Evolutionary conservation across 2,329 filamentous ascomycete species (phyloP).

Genomic region (Capronia americana): DNA sequence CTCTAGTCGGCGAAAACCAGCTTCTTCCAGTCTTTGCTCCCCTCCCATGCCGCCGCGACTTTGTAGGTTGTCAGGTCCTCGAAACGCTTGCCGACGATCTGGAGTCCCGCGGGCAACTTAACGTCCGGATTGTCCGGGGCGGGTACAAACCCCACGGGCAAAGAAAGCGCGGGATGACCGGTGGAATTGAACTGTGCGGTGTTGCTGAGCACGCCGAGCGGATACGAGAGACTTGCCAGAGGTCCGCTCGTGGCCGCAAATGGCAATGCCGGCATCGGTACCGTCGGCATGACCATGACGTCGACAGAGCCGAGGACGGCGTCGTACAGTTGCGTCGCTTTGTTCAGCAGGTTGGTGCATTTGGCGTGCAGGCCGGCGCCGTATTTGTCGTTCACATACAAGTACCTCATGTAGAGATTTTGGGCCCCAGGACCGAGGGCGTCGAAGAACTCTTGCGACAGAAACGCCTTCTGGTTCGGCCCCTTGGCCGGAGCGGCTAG

Average conservation of each 20-base stretch:
- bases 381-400: conserved; percentile 22
- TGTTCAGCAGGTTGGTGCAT: conserved; percentile 49
- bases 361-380: conserved; percentile 51
- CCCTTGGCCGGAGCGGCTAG: neutral
- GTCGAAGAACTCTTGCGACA: conserved; percentile 26
- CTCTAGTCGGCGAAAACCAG: neutral
- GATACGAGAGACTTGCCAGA: neutral
- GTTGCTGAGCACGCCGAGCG: neutral
- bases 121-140: conserved; percentile 48
- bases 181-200: conserved; percentile 37
- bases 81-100: conserved; percentile 55
- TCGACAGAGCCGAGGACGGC: conserved; percentile 50
- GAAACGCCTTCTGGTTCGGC: neutral
- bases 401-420: conserved; percentile 52
- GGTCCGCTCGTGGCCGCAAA: neutral
- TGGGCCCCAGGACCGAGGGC: conserved; percentile 42
- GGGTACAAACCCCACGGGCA: conserved; percentile 58
- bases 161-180: conserved; percentile 61
- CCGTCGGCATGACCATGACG: conserved; percentile 52
- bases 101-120: conserved; percentile 59
- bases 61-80: conserved; percentile 38
- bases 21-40: conserved; percentile 18
- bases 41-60: conserved; percentile 40
- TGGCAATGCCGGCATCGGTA: conserved; percentile 23
- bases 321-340: conserved; percentile 43